Evolutionary conservation across 768 basidiomycete genomes (phyloP).

Genomic region (Mycena venus): DNA sequence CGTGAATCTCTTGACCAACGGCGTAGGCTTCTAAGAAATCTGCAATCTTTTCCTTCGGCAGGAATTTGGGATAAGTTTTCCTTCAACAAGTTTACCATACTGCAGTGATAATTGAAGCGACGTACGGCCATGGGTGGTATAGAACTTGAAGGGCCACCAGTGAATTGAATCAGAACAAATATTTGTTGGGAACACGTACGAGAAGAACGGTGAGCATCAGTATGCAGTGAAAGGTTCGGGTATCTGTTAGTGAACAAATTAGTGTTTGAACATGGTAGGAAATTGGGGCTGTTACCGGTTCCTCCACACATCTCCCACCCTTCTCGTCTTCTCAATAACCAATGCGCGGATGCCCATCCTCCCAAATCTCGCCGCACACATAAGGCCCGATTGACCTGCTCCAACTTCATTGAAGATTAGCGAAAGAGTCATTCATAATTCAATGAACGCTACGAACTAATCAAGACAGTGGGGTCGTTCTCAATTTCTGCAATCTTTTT

Average conservation of each 20-base stretch:
- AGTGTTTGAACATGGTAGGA: constrained; percentile 35
- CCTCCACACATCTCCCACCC: constrained; percentile 60
- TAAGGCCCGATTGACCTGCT: constrained; percentile 68
- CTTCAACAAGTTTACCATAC: background rate
- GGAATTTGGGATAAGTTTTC: constrained; percentile 15
- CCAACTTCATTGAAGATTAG: constrained; percentile 43
- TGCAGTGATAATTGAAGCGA: background rate
- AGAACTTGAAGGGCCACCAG: constrained; percentile 2
- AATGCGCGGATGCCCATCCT: constrained; percentile 58
- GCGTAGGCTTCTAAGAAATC: constrained; percentile 30
- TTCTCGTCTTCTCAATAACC: constrained; percentile 59
- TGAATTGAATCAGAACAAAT: background rate
- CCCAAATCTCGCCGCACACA: constrained; percentile 66
- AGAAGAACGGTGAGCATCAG: constrained; percentile 9
- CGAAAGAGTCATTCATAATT: background rate
- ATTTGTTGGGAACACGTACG: background rate
- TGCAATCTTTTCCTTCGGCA: constrained; percentile 23
- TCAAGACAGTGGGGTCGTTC: constrained; percentile 37
- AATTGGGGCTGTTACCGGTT: constrained; percentile 61
- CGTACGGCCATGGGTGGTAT: constrained; percentile 28
- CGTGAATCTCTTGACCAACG: constrained; percentile 16
- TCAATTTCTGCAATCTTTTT: constrained; percentile 30
- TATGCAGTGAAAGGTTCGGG: constrained; percentile 29
- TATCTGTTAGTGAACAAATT: background rate
- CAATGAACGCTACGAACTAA: constrained; percentile 17